phyloP scores from a whole-genome alignment of 2,329 filamentous ascomycete species.

The Clonostachys sp. region DNA sequence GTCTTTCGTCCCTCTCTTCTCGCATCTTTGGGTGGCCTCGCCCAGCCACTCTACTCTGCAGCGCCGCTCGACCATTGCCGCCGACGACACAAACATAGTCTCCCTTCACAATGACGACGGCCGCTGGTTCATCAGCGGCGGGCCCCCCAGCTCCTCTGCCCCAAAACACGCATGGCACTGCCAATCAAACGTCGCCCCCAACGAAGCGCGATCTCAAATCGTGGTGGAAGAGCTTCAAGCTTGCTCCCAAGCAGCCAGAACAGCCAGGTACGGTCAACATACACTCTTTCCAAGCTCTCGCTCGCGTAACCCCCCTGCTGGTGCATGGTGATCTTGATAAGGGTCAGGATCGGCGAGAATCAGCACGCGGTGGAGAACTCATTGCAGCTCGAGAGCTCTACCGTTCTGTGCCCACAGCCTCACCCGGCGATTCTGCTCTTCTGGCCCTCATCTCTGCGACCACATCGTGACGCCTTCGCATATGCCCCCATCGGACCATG shows the following conservation, averaged over 20 bases:
- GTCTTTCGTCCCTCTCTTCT: not conserved
- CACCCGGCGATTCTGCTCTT: not conserved
- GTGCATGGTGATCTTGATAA: too few relatives aligned
- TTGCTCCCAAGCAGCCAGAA: slow-evolving; percentile 54
- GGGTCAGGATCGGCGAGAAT: too few relatives aligned
- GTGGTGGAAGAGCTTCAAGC: slow-evolving; percentile 97
- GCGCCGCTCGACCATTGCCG: not conserved
- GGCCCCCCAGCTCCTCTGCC: slow-evolving; percentile 22
- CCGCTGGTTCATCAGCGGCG: slow-evolving; percentile 17
- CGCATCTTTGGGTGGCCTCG: too few relatives aligned
- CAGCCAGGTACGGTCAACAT: slow-evolving; percentile 37
- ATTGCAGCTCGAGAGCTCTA: too few relatives aligned
- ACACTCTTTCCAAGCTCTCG: too few relatives aligned
- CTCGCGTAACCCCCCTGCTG: too few relatives aligned
- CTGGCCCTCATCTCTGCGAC: not conserved
- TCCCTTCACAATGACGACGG: slow-evolving; percentile 24
- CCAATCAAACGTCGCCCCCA: slow-evolving; percentile 62
- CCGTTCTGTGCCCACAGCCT: too few relatives aligned
- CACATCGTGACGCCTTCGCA: not conserved
- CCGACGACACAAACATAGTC: not conserved
- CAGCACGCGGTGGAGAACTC: too few relatives aligned
- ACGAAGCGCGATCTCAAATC: slow-evolving; percentile 85
- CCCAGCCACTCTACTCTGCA: not conserved
- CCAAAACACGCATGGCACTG: slow-evolving; percentile 13
- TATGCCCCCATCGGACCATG: not conserved